phyloP scores from a whole-genome alignment of 441 rosid species.

The Gossypium laxum region DNA sequence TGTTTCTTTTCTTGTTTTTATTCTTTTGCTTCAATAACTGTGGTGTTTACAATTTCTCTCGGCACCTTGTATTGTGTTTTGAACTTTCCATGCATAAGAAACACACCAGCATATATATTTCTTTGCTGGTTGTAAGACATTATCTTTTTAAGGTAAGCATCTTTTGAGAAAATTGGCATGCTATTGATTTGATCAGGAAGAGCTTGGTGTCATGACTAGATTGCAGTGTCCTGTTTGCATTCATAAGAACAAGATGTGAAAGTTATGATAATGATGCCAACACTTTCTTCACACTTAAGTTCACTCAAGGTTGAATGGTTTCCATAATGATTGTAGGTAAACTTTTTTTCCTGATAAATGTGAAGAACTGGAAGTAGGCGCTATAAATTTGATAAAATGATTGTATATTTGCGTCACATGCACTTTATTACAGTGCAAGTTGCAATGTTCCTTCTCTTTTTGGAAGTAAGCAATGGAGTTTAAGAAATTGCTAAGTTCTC shows the following conservation, averaged over 20 bases:
- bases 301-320: not conserved
- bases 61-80: not conserved
- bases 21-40: not conserved
- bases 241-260: not conserved
- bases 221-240: not conserved
- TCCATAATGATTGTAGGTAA: not conserved
- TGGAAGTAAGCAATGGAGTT: not conserved
- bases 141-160: not conserved
- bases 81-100: not conserved
- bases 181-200: not conserved
- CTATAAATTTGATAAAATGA: not conserved
- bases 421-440: not conserved
- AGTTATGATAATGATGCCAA: not conserved
- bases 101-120: not conserved
- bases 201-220: not conserved
- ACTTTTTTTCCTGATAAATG: not conserved
- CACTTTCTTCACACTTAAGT: not conserved
- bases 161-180: not conserved
- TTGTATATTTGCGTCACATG: not conserved
- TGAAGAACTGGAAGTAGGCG: not conserved
- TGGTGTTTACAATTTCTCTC: not conserved
- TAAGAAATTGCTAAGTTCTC: not conserved
- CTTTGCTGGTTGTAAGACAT: not conserved
- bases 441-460: not conserved
- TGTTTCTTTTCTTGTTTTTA: not conserved